phyloP scores from a whole-genome alignment of 495 filamentous ascomycete species.

The Podospora appendiculata region DNA sequence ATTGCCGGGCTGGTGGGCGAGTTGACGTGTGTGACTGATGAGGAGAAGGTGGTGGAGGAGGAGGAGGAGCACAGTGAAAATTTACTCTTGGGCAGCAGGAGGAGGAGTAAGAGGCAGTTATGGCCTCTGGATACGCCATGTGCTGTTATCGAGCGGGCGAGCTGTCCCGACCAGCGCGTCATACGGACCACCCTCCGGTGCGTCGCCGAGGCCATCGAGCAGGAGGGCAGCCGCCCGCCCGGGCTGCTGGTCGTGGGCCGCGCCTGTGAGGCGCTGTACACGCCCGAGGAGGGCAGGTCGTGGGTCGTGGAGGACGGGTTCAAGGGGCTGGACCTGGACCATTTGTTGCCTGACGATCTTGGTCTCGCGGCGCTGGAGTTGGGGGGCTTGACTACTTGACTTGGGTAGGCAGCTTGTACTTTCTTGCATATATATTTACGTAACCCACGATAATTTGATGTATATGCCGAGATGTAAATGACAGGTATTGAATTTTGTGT shows the following conservation, averaged over 20 bases:
- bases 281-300: slow-evolving; percentile 41
- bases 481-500: neutral
- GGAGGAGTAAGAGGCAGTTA: slow-evolving; percentile 17
- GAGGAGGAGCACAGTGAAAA: neutral
- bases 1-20: slow-evolving; percentile 62
- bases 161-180: slow-evolving; percentile 88
- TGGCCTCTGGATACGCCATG: slow-evolving; percentile 64
- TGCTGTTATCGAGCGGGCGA: slow-evolving; percentile 89
- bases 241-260: slow-evolving; percentile 83
- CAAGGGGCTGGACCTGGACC: slow-evolving; percentile 35
- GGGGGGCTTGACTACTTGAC: neutral
- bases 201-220: slow-evolving; percentile 77
- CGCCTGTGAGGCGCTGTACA: slow-evolving; percentile 70
- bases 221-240: slow-evolving; percentile 81
- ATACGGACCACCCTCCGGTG: slow-evolving; percentile 76
- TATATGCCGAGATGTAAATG: too few species aligned
- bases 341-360: neutral
- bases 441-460: too few species aligned
- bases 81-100: neutral
- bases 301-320: slow-evolving; percentile 86
- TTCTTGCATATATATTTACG: neutral
- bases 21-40: slow-evolving; percentile 39
- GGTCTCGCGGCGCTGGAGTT: neutral
- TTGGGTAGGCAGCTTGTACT: neutral
- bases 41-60: slow-evolving; percentile 20